Conservation (phyloP, 805 yeast species). For the Barnettozyma sp. region DNA sequence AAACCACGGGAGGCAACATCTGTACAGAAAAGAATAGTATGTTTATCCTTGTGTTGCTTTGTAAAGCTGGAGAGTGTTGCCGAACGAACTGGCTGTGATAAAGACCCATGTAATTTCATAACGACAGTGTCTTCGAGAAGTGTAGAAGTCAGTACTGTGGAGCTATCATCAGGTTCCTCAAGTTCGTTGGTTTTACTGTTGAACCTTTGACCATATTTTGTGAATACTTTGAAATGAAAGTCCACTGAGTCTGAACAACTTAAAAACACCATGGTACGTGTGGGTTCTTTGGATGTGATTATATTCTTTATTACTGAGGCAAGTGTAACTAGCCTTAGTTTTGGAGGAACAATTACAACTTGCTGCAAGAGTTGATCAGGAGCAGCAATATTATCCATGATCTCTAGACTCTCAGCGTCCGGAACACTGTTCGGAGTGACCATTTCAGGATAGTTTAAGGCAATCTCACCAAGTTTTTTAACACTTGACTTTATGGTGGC, state of each 20-base stretch:
- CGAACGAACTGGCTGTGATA: slow-evolving; percentile 78
- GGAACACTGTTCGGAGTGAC: slow-evolving; percentile 34
- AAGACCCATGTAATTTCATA: slow-evolving; percentile 83
- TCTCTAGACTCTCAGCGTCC: slow-evolving; percentile 23
- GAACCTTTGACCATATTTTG: slow-evolving; percentile 46
- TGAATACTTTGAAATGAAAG: slow-evolving; percentile 75
- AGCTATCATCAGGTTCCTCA: slow-evolving; percentile 24
- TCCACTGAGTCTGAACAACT: slow-evolving; percentile 97
- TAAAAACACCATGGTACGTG: slow-evolving; percentile 74
- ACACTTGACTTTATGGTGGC: slow-evolving; percentile 88
- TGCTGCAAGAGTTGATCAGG: slow-evolving; percentile 89
- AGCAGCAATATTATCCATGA: slow-evolving; percentile 39
- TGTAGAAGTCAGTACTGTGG: slow-evolving; percentile 49
- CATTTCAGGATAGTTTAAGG: slow-evolving; percentile 69
- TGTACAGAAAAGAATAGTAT: slow-evolving; percentile 79
- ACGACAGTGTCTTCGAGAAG: slow-evolving; percentile 40
- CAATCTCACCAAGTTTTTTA: slow-evolving; percentile 69
- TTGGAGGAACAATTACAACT: slow-evolving; percentile 84
- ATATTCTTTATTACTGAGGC: slow-evolving; percentile 56
- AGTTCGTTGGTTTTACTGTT: slow-evolving; percentile 26
- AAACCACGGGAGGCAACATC: slow-evolving; percentile 98
- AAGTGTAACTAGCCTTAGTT: slow-evolving; percentile 76
- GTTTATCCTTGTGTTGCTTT: slow-evolving; percentile 36
- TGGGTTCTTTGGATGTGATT: slow-evolving; percentile 28
- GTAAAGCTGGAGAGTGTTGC: slow-evolving; percentile 47